Conservation (phyloP, 768 basidiomycete species). For the Rhodotorula taiwanensis region DNA sequence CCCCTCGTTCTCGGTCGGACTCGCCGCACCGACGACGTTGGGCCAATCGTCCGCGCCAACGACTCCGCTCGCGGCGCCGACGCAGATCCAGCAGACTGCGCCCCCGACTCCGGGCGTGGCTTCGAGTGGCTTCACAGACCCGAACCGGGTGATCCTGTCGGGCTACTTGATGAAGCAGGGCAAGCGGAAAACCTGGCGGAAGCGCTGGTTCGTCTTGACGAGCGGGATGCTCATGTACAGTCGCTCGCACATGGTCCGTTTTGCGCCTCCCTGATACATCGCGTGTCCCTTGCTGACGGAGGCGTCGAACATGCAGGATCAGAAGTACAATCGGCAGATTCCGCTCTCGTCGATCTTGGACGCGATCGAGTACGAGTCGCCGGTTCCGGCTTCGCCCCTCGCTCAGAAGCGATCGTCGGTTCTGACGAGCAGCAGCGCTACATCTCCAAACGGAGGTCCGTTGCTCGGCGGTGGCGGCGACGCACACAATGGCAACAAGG, state of each 20-base stretch:
- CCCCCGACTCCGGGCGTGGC: no score
- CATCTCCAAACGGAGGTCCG: no score
- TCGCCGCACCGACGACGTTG: no score
- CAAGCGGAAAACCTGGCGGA: slow-evolving; percentile 88
- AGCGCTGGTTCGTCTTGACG: slow-evolving; percentile 93
- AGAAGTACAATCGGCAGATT: slow-evolving; percentile 78
- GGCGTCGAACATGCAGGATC: slow-evolving; percentile 56
- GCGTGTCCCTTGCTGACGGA: slow-evolving; percentile 9
- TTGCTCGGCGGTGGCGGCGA: neutral
- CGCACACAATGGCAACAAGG: no score
- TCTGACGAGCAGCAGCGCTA: no score
- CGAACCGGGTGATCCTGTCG: slow-evolving; percentile 70
- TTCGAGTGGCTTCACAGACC: slow-evolving; percentile 48
- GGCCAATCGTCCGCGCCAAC: no score
- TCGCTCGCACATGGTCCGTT: slow-evolving; percentile 84
- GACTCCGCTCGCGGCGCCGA: neutral
- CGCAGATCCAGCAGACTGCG: no score
- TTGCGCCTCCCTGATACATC: neutral
- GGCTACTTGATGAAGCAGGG: slow-evolving; percentile 97
- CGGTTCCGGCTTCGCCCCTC: slow-evolving; percentile 36
- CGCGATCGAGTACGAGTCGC: slow-evolving; percentile 85
- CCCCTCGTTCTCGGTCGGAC: no score
- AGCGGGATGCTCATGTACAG: slow-evolving; percentile 80
- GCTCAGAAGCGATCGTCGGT: neutral
- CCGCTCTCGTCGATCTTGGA: slow-evolving; percentile 78